Percentiles rank a stretch among this genome's conserved stretches.
phyloP scores from a whole-genome alignment of 176 grass and related monocot genomes.

The Aegilops umbellulata region DNA sequence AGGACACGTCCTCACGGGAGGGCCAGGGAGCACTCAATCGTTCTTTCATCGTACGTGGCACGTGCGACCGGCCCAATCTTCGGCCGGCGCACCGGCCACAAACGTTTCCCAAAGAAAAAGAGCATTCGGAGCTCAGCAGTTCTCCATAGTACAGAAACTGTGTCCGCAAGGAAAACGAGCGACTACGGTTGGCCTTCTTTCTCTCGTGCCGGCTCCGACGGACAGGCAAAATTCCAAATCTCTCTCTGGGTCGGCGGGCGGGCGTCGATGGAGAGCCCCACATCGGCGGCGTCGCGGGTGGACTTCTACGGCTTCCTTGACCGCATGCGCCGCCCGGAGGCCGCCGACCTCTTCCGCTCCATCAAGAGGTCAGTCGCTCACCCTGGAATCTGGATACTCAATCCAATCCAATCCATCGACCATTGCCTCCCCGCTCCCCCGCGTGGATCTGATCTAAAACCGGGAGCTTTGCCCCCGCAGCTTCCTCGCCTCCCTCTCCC shows the following conservation, averaged over 20 bases:
- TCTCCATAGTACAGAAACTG: too few species aligned
- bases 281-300: constrained; percentile 45
- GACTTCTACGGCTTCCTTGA: constrained; percentile 84
- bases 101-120: too few species aligned
- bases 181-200: too few species aligned
- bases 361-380: constrained; percentile 61
- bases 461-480: constrained; percentile 31
- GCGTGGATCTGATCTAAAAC: neutral
- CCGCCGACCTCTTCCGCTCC: constrained; percentile 64
- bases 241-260: neutral
- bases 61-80: too few species aligned
- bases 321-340: constrained; percentile 83
- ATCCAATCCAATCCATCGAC: neutral
- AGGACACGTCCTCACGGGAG: too few species aligned
- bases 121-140: too few species aligned
- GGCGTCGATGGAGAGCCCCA: constrained; percentile 46
- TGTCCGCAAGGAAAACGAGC: too few species aligned
- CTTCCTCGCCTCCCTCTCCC: constrained; percentile 74
- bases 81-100: too few species aligned
- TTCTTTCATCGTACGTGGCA: too few species aligned
- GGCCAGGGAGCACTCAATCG: too few species aligned
- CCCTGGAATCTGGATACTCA: too few species aligned
- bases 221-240: neutral
- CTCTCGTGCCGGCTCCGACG: neutral
- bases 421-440: neutral